These are phyloP conservation scores for Fusarium fujikuroi DNA, from an alignment of 2,329 filamentous ascomycete genomes.

Conservation along the genomic window DNA sequence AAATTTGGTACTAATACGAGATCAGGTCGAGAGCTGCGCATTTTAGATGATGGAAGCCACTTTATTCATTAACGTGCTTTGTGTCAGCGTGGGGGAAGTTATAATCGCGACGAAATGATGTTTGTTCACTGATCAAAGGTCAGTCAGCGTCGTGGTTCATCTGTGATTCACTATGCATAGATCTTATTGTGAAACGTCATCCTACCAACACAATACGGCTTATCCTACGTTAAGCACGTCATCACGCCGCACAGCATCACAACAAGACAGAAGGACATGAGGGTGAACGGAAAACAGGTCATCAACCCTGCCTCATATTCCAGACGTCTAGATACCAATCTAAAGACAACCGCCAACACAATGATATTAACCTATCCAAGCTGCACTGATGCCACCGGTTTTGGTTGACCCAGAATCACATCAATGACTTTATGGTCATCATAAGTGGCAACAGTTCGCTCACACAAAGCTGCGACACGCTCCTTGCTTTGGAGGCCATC, in stretches of 20 bases:
- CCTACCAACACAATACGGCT: not conserved
- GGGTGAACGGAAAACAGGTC: rapidly evolving
- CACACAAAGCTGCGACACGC: slow-evolving; percentile 47
- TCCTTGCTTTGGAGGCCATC: slow-evolving; percentile 49
- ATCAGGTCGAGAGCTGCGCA: not conserved
- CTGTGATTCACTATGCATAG: not conserved
- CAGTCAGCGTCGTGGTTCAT: not conserved
- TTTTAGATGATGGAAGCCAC: not conserved
- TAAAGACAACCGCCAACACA: not conserved
- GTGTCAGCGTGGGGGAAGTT: no score
- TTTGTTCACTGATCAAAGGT: not conserved
- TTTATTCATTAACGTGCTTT: not conserved
- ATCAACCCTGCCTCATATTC: not conserved
- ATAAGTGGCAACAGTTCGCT: slow-evolving; percentile 50
- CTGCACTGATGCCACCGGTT: not conserved
- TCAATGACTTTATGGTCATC: slow-evolving; percentile 54
- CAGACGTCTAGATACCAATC: rapidly evolving
- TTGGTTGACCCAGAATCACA: slow-evolving; percentile 21
- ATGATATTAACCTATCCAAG: not conserved
- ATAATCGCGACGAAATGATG: not conserved
- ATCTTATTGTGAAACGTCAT: not conserved
- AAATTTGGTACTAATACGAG: slow-evolving; percentile 20
- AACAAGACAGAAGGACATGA: not conserved
- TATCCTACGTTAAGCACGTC: no score
- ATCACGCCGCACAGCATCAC: not conserved